Evolutionary conservation across 108 stramenopile genomes (phyloP), one percentile per base, ranked within the genome.

Genomic region (Cyclotella cryptica): DNA sequence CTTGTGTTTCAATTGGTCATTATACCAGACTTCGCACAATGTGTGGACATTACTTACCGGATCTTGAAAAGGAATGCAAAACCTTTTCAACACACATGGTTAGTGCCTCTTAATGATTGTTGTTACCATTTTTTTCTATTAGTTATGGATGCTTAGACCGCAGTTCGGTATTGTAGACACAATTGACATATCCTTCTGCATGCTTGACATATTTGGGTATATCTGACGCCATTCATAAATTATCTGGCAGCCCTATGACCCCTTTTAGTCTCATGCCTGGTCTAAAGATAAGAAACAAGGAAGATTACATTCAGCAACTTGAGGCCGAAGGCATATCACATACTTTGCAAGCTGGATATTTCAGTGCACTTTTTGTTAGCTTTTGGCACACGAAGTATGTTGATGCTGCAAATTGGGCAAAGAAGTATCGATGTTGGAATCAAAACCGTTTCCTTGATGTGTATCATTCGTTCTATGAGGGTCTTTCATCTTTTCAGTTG

Each of bases 381-480:
- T 69, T 54, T 49, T 69, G 42, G 44, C 53, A n/a, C 53, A 54
- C 18, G 39, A 24, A 39, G 14, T 69, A 40, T 45, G 11, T 30
- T 3, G 69, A 55, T 19, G 69, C 69, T 17, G 69, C 69, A 41
- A 19, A 53, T 53, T 53, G 26, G 30, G 69, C 69, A 19, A 52
- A 69, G 30, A 69, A 69, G 29, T 69, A 69, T 39, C 29, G 53
- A 3, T 21, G 14, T 19, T 10, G 21, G 9, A 55, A 21, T n/a
- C n/a, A n/a, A n/a, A n/a, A n/a, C n/a, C n/a, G n/a, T n/a, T n/a
- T n/a, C n/a, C n/a, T n/a, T n/a, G n/a, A n/a, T n/a, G n/a, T n/a
- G n/a, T n/a, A n/a, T n/a, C n/a, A n/a, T n/a, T n/a, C n/a, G n/a
- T n/a, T n/a, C 14, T 58, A 71, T 57, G 54, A 71, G 19, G 70